Evolutionary conservation across 495 filamentous ascomycete species (phyloP), one percentile per base, ranked within the genome.

Genomic region (Xylona heveae): DNA sequence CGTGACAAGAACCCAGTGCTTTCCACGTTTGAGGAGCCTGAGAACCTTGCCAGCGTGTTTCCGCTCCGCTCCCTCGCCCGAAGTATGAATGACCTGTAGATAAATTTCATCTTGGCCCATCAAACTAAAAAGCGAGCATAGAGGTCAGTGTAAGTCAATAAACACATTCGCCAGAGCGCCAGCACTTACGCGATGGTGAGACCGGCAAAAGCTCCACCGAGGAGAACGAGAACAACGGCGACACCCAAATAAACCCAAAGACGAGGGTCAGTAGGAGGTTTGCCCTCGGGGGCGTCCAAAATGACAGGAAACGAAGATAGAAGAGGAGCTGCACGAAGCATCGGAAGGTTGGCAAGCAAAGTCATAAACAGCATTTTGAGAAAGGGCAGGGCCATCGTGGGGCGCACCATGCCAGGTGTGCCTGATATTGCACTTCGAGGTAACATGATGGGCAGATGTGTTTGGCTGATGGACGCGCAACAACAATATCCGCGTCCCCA

Each of bases 1-100:
- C 8, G 88, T 97, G 20, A 97, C 88, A 33, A 97, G 59, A n/a
- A 97, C 88, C 88, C 88, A 97, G 52, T 97, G 88, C 45, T 97
- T 97, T 25, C 88, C 90, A 28, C 66, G 71, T 36, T 85, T 71
- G 28, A 97, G 51, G 10, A 97, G 59, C 17, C 68, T 65, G 38
- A 83, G 65, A 1, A 97, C 88, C 38, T 67, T 73, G 17, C 60
- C 64, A 2, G 88, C 90, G 47, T 94, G 75, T 43, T 73, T 78
- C 40, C 70, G 68, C 47, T 97, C 82, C 15, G 52, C 58, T 38
- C 53, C 75, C 50, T 92, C 83, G 25, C 81, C 74, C n/a, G 81
- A 82, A 25, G 67, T 69, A 36, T 73, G 62, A 39, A 97, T 81
- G 37, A 97, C 88, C 57, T 93, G 90, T 8, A 97, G 67, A 48